These are phyloP conservation scores for Mortierella sp. DNA, from an alignment of 371 early-diverging fungal species.

Conservation along the genomic window DNA sequence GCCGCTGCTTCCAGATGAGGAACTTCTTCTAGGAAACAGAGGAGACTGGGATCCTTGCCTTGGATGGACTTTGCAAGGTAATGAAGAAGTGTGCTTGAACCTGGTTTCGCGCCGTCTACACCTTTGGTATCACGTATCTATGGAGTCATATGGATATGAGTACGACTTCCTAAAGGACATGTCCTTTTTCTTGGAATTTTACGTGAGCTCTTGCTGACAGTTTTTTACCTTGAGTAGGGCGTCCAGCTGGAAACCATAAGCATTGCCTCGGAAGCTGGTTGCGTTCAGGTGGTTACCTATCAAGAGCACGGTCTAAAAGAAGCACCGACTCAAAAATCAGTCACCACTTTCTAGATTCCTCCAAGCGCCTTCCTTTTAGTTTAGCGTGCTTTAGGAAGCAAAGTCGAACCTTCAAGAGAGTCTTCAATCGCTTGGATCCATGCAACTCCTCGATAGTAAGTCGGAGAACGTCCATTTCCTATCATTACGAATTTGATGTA, in stretches of 20 bases:
- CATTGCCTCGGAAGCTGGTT: constrained; percentile 83
- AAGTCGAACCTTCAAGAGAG: constrained; percentile 70
- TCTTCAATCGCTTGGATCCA: constrained; percentile 61
- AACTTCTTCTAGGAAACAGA: constrained; percentile 75
- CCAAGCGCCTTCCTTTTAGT: too few species aligned
- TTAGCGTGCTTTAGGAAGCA: too few species aligned
- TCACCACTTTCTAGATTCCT: background rate
- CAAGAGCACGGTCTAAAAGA: constrained; percentile 69
- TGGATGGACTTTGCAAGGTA: constrained; percentile 76
- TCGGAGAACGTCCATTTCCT: constrained; percentile 62
- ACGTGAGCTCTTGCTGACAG: too few species aligned
- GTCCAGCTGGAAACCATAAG: constrained; percentile 82
- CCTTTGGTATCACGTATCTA: constrained; percentile 80
- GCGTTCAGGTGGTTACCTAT: constrained; percentile 89
- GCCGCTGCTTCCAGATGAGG: constrained; percentile 77
- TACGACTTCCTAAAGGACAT: too few species aligned
- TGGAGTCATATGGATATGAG: too few species aligned
- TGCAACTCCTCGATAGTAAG: constrained; percentile 60
- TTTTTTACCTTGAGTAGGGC: constrained; percentile 71
- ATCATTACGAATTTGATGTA: background rate
- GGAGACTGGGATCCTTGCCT: constrained; percentile 66
- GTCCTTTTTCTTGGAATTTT: too few species aligned
- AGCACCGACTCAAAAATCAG: background rate
- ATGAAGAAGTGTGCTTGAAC: constrained; percentile 78
- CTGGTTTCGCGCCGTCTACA: constrained; percentile 64